Conservation (phyloP, 1,284 basidiomycete genomes). For the Heterobasidion occidentale region DNA sequence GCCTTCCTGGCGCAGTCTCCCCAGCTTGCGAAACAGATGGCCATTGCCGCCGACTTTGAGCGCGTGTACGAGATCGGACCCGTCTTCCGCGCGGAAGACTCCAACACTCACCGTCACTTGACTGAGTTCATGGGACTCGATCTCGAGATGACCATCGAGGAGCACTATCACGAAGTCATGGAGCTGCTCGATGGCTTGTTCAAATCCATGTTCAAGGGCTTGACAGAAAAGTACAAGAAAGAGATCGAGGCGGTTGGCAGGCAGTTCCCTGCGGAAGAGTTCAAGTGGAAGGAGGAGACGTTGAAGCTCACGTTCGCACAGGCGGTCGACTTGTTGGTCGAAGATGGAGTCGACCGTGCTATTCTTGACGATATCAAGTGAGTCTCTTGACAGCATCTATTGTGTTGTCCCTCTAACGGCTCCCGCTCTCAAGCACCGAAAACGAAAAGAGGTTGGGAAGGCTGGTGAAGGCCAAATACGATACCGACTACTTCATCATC, state of each 20-base stretch:
- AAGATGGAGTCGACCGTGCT: slow-evolving; percentile 72
- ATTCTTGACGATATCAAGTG: slow-evolving; percentile 84
- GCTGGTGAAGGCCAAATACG: slow-evolving; percentile 86
- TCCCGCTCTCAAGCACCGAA: slow-evolving; percentile 55
- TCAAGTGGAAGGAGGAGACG: slow-evolving; percentile 83
- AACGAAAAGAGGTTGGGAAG: slow-evolving; percentile 91
- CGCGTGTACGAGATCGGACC: slow-evolving; percentile 95
- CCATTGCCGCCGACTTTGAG: slow-evolving; percentile 97
- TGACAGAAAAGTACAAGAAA: slow-evolving; percentile 69
- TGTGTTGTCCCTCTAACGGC: slow-evolving; percentile 1
- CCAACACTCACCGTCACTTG: slow-evolving; percentile 96
- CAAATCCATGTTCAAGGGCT: slow-evolving; percentile 75
- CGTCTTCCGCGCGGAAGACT: slow-evolving; percentile 98
- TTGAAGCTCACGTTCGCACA: slow-evolving; percentile 80
- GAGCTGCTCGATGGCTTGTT: slow-evolving; percentile 83
- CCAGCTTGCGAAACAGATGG: slow-evolving; percentile 99
- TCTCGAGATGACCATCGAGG: slow-evolving; percentile 98
- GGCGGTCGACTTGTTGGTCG: slow-evolving; percentile 81
- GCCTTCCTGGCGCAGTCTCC: slow-evolving; percentile 97
- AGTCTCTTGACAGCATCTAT: slow-evolving; percentile 16
- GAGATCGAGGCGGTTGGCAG: slow-evolving; percentile 79
- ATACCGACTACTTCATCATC: slow-evolving; percentile 96
- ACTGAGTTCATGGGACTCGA: slow-evolving; percentile 99
- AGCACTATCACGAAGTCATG: slow-evolving; percentile 96
- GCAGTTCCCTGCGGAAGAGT: slow-evolving; percentile 90